These are phyloP conservation scores for Calendula officinalis DNA, from an alignment of 129 eudicot genomes.

Conservation along the genomic window DNA sequence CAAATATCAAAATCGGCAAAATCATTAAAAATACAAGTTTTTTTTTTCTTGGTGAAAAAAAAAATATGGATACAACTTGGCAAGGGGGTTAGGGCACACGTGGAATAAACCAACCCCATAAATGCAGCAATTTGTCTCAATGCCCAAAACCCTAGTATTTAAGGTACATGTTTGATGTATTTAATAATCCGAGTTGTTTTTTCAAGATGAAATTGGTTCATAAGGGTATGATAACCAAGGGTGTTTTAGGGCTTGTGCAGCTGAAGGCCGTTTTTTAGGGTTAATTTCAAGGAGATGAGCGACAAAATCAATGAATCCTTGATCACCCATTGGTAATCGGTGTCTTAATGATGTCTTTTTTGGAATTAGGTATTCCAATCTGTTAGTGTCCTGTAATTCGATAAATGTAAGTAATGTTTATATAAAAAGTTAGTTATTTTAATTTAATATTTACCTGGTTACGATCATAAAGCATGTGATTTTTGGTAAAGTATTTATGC, in stretches of 20 bases:
- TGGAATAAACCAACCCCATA: constrained; percentile 11
- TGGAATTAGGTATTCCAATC: constrained; percentile 82
- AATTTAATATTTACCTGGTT: constrained; percentile 31
- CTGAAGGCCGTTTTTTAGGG: constrained; percentile 84
- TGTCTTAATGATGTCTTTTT: constrained; percentile 86
- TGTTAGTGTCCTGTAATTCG: constrained; percentile 56
- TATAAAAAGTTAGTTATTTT: too few relatives aligned
- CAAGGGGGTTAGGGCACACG: background rate
- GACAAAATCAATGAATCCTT: constrained; percentile 89
- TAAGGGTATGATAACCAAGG: constrained; percentile 95
- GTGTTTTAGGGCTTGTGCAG: constrained; percentile 80
- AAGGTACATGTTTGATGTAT: too few relatives aligned
- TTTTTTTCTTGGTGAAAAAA: background rate
- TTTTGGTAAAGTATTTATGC: constrained; percentile 87
- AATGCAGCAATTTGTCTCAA: background rate
- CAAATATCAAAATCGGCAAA: constrained; percentile 14
- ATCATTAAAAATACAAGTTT: constrained; percentile 33
- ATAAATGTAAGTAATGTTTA: background rate
- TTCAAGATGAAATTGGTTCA: constrained; percentile 86
- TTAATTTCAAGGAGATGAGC: constrained; percentile 76
- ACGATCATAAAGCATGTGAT: constrained; percentile 94
- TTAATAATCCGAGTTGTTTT: too few relatives aligned
- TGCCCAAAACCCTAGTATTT: too few relatives aligned
- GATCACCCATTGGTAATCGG: constrained; percentile 94
- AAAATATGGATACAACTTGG: constrained; percentile 35